Base-by-base conservation (phyloP, 108 stramenopile genomes). In the Nannochloropsis salina region DNA sequence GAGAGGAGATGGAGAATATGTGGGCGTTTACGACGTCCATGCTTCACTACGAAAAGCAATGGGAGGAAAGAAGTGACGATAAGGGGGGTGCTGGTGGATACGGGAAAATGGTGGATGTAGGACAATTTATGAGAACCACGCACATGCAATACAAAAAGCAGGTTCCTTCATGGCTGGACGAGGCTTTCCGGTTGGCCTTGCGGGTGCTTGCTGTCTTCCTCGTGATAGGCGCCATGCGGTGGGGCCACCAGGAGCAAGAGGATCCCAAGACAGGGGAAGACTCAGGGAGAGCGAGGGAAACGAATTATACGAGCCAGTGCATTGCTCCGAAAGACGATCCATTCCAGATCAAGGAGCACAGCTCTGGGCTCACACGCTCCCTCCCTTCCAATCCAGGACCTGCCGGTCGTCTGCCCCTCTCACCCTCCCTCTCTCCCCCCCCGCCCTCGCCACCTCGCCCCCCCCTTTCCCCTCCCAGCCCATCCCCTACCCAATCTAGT, bases 401-500 rank as follows among this genome's bases (percentile, higher is more conserved):
- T 74, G n/a, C 61, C 61, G 5, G 20, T n/a, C 2, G 61, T 74
- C 61, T 74, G 15, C n/a, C 61, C 61, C 15, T n/a, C 2, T 15
- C 15, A 74, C 20, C 61, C n/a, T n/a, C 61, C 61, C 61, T 74
- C 61, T n/a, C 61, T 74, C 61, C 61, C n/a, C 61, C 61, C 61
- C 61, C 61, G n/a, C 61, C 61, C 61, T n/a, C n/a, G 20, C 61
- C 61, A 74, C 61, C 5, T n/a, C 61, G 15, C 61, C 61, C 61
- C n/a, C 61, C 61, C 31, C 31, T 31, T 31, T 31, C 31, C 31
- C 31, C 31, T 31, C 31, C 31, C 31, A 31, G 31, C 31, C 31
- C 31, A 31, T 31, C 31, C 31, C 31, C 31, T 31, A 31, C 31
- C 31, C 31, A 31, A 31, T 31, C 31, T 31, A 31, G 31, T 31